These are phyloP conservation scores for Polyrhizophydium stewartii DNA, from an alignment of 371 early-diverging fungal species.

Conservation along the genomic window DNA sequence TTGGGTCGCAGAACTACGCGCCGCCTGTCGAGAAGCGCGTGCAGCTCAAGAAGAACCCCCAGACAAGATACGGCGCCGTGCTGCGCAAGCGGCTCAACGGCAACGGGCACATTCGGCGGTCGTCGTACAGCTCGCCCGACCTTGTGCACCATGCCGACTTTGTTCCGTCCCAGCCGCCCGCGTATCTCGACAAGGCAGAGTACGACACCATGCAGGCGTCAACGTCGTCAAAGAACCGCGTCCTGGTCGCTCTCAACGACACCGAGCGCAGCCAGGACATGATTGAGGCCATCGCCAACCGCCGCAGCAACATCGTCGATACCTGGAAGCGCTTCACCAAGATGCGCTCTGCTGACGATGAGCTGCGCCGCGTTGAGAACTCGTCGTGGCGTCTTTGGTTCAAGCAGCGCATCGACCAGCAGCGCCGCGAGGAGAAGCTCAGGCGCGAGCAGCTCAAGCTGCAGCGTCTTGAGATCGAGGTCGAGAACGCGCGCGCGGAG, in stretches of 20 bases:
- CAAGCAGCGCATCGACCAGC: conserved; percentile 21
- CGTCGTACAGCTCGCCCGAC: background rate
- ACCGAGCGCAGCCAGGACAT: conserved; percentile 19
- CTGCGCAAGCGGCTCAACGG: conserved; percentile 25
- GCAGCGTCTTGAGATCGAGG: background rate
- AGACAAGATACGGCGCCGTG: conserved; percentile 35
- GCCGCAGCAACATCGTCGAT: conserved; percentile 24
- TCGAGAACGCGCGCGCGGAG: background rate
- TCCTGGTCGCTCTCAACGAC: conserved; percentile 24
- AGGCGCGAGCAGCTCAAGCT: background rate
- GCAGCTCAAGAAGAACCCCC: conserved; percentile 35
- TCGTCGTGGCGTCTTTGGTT: conserved; percentile 42
- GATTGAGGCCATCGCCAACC: conserved; percentile 30
- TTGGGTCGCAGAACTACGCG: conserved; percentile 24
- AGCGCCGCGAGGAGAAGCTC: background rate
- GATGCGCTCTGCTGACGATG: conserved; percentile 13
- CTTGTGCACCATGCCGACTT: conserved; percentile 5
- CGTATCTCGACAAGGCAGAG: too few species aligned
- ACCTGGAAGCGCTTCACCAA: conserved; percentile 36
- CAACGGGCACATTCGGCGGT: conserved; percentile 12
- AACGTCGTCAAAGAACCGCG: conserved; percentile 23
- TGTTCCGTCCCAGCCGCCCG: background rate
- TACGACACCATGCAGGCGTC: conserved; percentile 5
- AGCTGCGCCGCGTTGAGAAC: conserved; percentile 31
- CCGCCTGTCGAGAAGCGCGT: conserved; percentile 39